Conservation (phyloP, 129 eudicot genomes). For the Centella asiatica region DNA sequence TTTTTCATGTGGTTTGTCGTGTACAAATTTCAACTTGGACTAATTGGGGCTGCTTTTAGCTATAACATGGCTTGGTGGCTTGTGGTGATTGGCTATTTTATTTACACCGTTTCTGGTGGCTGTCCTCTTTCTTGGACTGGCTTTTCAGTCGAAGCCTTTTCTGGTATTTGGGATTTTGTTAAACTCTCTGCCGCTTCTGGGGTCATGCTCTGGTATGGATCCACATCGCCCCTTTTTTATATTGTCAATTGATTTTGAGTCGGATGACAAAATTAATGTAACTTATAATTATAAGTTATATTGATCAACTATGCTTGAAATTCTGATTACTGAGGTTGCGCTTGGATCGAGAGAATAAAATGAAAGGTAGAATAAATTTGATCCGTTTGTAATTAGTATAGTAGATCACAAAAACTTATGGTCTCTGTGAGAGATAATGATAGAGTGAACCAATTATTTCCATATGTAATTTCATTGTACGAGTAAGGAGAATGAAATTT, state of each 20-base stretch:
- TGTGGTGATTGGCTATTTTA: conserved; percentile 33
- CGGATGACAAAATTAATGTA: background rate
- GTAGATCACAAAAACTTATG: no score
- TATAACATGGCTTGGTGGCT: conserved; percentile 70
- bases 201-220: conserved; percentile 89
- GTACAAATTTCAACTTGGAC: conserved; percentile 32
- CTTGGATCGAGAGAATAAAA: no score
- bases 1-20: conserved; percentile 42
- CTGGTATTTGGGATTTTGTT: conserved; percentile 73
- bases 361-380: no score
- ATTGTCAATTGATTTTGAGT: background rate
- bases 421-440: no score
- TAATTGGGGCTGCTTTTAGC: conserved; percentile 50
- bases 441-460: no score
- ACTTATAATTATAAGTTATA: background rate
- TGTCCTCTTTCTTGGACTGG: conserved; percentile 85
- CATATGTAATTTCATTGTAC: no score
- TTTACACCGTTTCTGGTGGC: conserved; percentile 48
- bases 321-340: no score
- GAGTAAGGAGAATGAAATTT: no score
- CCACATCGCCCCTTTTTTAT: no score
- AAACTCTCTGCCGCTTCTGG: conserved; percentile 82
- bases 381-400: no score
- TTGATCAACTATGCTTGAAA: no score
- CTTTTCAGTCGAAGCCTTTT: conserved; percentile 66